A percentile compares a stretch with the other conserved stretches of the same genome.
These are phyloP conservation scores for Phytophthora citrophthora DNA, from an alignment of 352 stramenopile species.

Conservation along the genomic window DNA sequence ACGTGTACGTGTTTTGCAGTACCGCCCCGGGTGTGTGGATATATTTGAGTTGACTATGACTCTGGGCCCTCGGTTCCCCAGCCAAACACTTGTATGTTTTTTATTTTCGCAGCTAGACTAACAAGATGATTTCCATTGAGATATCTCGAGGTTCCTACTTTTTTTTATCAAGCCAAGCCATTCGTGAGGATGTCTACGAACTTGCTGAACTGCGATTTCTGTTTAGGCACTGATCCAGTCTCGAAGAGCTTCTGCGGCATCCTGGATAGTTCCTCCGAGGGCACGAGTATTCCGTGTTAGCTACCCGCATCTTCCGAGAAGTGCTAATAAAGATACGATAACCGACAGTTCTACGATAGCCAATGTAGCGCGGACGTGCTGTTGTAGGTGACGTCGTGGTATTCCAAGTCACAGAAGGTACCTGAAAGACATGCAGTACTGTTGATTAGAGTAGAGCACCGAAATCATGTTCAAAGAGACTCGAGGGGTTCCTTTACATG, in stretches of 20 bases:
- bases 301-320: conserved; percentile 4
- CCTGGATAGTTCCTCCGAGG: background rate
- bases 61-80: no score
- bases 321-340: background rate
- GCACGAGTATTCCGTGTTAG: background rate
- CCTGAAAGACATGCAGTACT: background rate
- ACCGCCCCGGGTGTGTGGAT: no score
- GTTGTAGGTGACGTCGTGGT: background rate
- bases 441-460: background rate
- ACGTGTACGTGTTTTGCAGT: no score
- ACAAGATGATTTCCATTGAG: no score
- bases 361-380: background rate
- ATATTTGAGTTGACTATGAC: no score
- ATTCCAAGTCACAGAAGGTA: conserved; percentile 12
- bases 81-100: no score
- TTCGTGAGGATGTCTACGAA: conserved; percentile 8
- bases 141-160: no score
- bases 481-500: background rate
- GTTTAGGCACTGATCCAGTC: conserved; percentile 5
- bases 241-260: background rate
- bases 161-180: background rate
- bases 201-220: conserved; percentile 18
- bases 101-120: no score
- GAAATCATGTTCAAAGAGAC: conserved; percentile 3
- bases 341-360: background rate